Base-by-base conservation (phyloP, 1,139 yeast species). In the Magnusiomyces clavatus region DNA sequence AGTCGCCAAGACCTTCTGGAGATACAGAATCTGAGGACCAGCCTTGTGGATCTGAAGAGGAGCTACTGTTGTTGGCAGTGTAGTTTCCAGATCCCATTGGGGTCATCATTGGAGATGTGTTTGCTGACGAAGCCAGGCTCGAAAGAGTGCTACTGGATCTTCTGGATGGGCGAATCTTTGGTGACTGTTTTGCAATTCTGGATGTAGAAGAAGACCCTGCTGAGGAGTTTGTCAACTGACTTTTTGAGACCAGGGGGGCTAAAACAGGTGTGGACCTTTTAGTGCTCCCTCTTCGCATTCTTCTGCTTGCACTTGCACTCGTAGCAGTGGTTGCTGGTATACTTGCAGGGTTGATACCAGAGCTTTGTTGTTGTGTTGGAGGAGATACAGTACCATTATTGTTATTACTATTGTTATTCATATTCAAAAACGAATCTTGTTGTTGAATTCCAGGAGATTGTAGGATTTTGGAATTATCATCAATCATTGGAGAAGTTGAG, bases 401-500 rank as follows among this genome's bases (percentile, higher is more conserved):
- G 31, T 24, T 24, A 49, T 24, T 24, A 6, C 6, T 24, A 6
- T 24, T 24, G 31, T 24, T 24, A 24, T 24, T 24, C 31, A 24
- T 24, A 31, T n/a, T 20, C n/a, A 12, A 19, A 35, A 12, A 16
- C 20, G 6, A n/a, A 39, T 24, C 31, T 24, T 24, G 31, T 24
- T 24, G 43, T 8, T 19, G 13, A n/a, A 6, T 13, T 19, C 3
- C 41, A 12, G 43, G 17, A 14, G 13, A 41, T 43, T 24, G 38
- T 12, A 24, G 36, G 5, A 20, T 19, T 3, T 38, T 46, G 29
- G 29, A 13, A 2, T 68, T 48, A 58, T 69, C 69, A 54, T 75
- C 78, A 47, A 83, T 68, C 1, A 87, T 86, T 0, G 90, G 89
- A 1, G 87, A 81, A 1, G 87, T 80, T 56, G 83, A 62, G 36